Conservation (phyloP, 2,329 filamentous ascomycete genomes). For the Colletotrichum sp. region DNA sequence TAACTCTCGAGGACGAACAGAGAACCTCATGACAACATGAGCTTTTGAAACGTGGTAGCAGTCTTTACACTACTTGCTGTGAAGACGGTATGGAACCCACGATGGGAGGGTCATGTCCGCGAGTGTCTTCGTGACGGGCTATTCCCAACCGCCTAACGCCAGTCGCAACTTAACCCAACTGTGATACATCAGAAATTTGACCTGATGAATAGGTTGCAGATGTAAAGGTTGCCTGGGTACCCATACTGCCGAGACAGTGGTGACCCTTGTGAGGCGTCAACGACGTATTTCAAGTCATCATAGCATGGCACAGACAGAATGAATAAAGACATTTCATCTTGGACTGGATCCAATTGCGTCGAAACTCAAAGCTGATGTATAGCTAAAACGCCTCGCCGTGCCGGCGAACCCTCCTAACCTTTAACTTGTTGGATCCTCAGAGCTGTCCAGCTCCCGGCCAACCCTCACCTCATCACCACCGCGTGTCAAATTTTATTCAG, state of each 20-base stretch:
- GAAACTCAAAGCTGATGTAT: neutral
- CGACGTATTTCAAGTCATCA: neutral
- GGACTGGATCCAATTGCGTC: neutral
- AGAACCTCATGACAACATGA: neutral
- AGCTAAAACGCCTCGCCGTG: constrained; percentile 4
- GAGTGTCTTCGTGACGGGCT: neutral
- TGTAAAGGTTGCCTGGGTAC: neutral
- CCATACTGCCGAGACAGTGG: neutral
- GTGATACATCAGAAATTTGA: neutral
- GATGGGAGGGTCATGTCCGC: neutral
- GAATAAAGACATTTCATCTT: neutral
- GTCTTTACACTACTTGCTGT: neutral
- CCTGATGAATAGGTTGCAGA: neutral
- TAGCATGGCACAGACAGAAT: neutral
- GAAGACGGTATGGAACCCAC: neutral
- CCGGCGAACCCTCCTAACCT: neutral
- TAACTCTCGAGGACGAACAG: neutral
- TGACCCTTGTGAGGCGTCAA: too few relatives aligned
- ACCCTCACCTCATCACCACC: neutral
- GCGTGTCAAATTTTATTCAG: neutral
- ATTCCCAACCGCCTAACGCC: neutral
- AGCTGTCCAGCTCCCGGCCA: too few relatives aligned
- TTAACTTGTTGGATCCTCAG: neutral
- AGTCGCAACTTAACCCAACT: too few relatives aligned
- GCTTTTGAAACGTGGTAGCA: neutral